Percentiles rank a stretch among this genome's conserved stretches.
These are phyloP conservation scores for Bipolaris oryzae DNA, from an alignment of 2,329 filamentous ascomycete genomes.

Conservation along the genomic window DNA sequence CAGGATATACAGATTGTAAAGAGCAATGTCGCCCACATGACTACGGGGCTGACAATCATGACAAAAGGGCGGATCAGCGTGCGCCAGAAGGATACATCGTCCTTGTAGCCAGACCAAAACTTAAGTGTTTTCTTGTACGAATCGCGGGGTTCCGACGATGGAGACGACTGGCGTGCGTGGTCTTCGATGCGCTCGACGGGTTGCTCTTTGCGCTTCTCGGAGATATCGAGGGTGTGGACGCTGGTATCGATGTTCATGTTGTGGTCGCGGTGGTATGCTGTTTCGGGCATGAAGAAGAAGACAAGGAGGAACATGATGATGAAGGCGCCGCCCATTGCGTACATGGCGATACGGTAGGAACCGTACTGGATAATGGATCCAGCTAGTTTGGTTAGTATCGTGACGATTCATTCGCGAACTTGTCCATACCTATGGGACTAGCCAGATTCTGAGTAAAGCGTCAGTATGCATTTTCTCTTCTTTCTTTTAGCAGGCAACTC, in stretches of 20 bases:
- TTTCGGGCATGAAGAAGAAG: constrained; percentile 36
- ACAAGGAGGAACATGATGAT: constrained; percentile 29
- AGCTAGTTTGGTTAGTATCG: constrained; percentile 4
- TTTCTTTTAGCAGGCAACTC: not conserved
- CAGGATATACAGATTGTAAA: constrained; percentile 38
- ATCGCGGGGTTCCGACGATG: constrained; percentile 6
- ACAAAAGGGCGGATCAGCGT: constrained; percentile 29
- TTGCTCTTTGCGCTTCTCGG: constrained; percentile 19
- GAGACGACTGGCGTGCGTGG: not conserved
- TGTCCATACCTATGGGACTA: constrained; percentile 20
- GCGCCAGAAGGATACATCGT: constrained; percentile 29
- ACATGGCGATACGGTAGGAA: constrained; percentile 27
- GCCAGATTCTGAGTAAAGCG: constrained; percentile 22
- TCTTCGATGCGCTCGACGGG: constrained; percentile 18
- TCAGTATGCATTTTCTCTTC: not conserved
- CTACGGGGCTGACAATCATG: constrained; percentile 24
- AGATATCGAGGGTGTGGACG: constrained; percentile 14
- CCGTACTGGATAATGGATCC: constrained; percentile 32
- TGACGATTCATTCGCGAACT: not conserved
- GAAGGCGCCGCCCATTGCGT: constrained; percentile 32
- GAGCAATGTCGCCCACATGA: constrained; percentile 32
- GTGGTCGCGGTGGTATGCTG: constrained; percentile 19
- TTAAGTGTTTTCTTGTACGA: constrained; percentile 19
- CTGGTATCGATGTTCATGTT: constrained; percentile 30
- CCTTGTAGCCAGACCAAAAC: constrained; percentile 29